Percentiles rank a stretch among this genome's conserved stretches.
Conservation (phyloP, 495 filamentous ascomycete species). For the Talaromyces wortmannii region DNA sequence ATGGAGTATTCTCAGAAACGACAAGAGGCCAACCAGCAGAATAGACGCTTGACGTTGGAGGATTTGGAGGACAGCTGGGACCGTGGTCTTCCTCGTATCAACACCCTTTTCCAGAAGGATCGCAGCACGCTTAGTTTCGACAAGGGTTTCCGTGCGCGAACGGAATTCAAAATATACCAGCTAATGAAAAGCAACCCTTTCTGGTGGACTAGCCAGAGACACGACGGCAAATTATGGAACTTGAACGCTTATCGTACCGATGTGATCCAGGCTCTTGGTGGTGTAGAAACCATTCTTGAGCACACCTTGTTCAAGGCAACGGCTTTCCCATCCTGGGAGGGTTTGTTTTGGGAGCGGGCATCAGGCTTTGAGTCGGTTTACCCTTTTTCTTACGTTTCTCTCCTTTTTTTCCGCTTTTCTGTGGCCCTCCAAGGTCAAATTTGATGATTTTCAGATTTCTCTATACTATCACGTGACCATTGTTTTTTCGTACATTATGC, state of each 20-base stretch:
- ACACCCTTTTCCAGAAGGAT: conserved; percentile 99
- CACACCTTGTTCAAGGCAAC: conserved; percentile 99
- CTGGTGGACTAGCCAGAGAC: conserved; percentile 98
- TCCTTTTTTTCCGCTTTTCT: neutral
- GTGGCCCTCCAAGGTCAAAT: neutral
- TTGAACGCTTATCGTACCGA: conserved; percentile 97
- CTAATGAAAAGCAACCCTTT: conserved; percentile 99
- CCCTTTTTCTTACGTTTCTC: neutral
- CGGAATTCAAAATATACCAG: conserved; percentile 98
- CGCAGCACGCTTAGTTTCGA: conserved; percentile 96
- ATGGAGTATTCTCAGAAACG: conserved; percentile 99
- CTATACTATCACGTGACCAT: too few species aligned
- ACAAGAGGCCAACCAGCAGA: conserved; percentile 94
- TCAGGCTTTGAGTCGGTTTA: conserved; percentile 15
- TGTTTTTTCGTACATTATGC: neutral
- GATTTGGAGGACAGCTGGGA: conserved; percentile 99
- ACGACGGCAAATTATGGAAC: conserved; percentile 99
- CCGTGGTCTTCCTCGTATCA: conserved; percentile 95
- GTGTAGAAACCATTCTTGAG: conserved; percentile 99
- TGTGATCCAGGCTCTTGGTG: conserved; percentile 96
- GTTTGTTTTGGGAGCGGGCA: conserved; percentile 95
- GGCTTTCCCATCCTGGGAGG: conserved; percentile 98
- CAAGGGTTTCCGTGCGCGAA: conserved; percentile 93
- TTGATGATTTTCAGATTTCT: neutral
- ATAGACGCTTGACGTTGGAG: conserved; percentile 88